Conservation (phyloP, 2,329 filamentous ascomycete species). For the Diaporthe longicolla region DNA sequence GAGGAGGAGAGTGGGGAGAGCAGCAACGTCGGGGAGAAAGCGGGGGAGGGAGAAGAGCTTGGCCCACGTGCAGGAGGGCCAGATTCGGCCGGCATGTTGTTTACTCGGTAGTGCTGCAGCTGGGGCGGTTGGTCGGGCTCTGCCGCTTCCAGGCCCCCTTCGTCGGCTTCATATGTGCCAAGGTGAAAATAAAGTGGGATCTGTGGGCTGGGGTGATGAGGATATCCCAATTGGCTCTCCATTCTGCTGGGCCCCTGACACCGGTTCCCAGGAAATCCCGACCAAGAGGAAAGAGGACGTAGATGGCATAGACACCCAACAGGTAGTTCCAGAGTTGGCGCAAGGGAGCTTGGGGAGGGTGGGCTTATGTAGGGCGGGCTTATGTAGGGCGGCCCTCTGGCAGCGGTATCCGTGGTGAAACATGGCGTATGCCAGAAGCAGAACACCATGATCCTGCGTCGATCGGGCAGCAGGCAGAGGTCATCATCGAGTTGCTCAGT, state of each 20-base stretch:
- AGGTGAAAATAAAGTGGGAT: too few species aligned
- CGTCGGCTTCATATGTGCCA: not conserved
- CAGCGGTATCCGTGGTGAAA: conserved; percentile 37
- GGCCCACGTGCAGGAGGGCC: conserved; percentile 12
- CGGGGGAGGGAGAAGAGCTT: not conserved
- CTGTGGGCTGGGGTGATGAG: not conserved
- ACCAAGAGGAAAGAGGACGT: not conserved
- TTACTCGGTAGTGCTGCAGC: not conserved
- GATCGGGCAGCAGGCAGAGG: not conserved
- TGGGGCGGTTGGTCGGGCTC: conserved; percentile 7
- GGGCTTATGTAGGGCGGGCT: conserved; percentile 22
- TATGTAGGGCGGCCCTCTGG: conserved; percentile 30
- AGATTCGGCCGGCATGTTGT: conserved; percentile 11
- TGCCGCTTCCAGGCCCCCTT: not conserved
- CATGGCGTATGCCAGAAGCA: conserved; percentile 32
- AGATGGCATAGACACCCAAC: conserved; percentile 13
- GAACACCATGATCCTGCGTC: conserved; percentile 14
- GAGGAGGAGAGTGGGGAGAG: not conserved
- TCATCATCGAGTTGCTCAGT: not conserved
- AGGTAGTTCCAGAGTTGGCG: conserved; percentile 12
- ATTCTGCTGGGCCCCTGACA: not conserved
- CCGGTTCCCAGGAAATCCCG: not conserved
- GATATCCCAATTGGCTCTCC: not conserved
- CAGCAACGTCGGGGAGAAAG: not conserved
- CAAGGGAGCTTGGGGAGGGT: conserved; percentile 18